Conservation (phyloP, 805 yeast genomes). For the Scheffersomyces amazonensis region DNA sequence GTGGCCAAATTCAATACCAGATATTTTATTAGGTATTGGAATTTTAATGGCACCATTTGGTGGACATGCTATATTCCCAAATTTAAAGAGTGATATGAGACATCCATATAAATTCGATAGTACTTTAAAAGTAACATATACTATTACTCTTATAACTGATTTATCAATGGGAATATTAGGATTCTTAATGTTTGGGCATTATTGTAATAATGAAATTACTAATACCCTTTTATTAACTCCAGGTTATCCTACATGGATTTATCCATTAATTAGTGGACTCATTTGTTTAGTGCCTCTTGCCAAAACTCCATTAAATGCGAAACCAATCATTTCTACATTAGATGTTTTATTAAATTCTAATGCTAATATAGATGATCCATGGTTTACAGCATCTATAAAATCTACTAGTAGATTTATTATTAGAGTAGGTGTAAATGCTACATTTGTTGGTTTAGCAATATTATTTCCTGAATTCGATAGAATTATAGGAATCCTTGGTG, state of each 20-base stretch:
- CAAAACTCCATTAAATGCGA: slow-evolving; percentile 77
- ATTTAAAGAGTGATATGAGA: slow-evolving; percentile 70
- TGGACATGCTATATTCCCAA: slow-evolving; percentile 82
- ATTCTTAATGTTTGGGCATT: slow-evolving; percentile 54
- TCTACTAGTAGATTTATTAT: slow-evolving; percentile 15
- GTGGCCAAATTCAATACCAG: slow-evolving; percentile 55
- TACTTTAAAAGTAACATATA: slow-evolving; percentile 57
- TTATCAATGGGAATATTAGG: slow-evolving; percentile 64
- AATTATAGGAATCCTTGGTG: slow-evolving; percentile 77
- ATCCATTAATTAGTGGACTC: slow-evolving; percentile 53
- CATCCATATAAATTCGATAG: slow-evolving; percentile 57
- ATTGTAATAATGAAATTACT: slow-evolving; percentile 51
- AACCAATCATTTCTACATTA: slow-evolving; percentile 74
- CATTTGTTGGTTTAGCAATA: slow-evolving; percentile 59
- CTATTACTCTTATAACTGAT: slow-evolving; percentile 60
- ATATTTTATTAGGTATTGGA: slow-evolving; percentile 58
- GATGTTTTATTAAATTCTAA: slow-evolving; percentile 45
- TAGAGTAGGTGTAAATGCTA: slow-evolving; percentile 47
- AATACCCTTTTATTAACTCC: slow-evolving; percentile 42
- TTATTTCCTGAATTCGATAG: slow-evolving; percentile 77
- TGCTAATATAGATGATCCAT: slow-evolving; percentile 1
- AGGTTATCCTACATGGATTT: slow-evolving; percentile 49
- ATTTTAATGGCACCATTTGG: slow-evolving; percentile 78
- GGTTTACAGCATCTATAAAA: not conserved
- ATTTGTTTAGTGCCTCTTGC: slow-evolving; percentile 85